Evolutionary conservation across 164 flowering plant genomes (phyloP).

Genomic region (Litsea cubeba): DNA sequence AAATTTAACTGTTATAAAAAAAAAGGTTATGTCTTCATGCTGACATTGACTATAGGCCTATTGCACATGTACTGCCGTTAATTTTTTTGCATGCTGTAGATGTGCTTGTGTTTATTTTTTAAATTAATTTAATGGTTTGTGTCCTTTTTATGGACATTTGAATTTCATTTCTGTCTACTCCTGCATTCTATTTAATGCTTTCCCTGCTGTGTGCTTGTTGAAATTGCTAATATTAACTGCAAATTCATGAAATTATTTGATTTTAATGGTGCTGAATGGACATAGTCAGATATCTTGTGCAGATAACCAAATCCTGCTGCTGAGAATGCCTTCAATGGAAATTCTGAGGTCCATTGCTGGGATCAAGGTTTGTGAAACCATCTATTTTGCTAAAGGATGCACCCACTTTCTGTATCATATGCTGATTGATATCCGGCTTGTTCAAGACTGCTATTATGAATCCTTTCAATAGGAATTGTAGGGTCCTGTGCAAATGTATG

Average conservation of each 20-base stretch:
- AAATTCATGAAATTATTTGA: background rate
- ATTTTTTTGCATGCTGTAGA: no score
- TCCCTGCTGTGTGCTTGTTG: background rate
- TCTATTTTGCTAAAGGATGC: background rate
- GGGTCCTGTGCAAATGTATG: background rate
- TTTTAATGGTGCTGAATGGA: background rate
- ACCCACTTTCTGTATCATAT: background rate
- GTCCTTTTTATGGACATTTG: no score
- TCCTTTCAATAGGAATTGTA: background rate
- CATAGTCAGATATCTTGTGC: slow-evolving; percentile 78
- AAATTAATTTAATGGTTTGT: no score
- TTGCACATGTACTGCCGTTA: no score
- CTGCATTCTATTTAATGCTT: background rate
- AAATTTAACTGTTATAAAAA: no score
- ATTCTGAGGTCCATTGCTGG: slow-evolving; percentile 72
- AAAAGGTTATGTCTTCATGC: no score
- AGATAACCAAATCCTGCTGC: slow-evolving; percentile 83
- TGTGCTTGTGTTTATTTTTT: no score
- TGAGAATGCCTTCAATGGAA: slow-evolving; percentile 87
- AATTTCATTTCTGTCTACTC: background rate
- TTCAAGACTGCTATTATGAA: background rate
- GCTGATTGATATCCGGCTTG: background rate
- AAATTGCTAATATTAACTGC: background rate
- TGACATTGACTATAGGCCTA: no score
- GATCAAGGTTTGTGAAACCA: slow-evolving; percentile 68